phyloP scores from a whole-genome alignment of 805 yeast genomes.

The Barnettozyma vustinii region DNA sequence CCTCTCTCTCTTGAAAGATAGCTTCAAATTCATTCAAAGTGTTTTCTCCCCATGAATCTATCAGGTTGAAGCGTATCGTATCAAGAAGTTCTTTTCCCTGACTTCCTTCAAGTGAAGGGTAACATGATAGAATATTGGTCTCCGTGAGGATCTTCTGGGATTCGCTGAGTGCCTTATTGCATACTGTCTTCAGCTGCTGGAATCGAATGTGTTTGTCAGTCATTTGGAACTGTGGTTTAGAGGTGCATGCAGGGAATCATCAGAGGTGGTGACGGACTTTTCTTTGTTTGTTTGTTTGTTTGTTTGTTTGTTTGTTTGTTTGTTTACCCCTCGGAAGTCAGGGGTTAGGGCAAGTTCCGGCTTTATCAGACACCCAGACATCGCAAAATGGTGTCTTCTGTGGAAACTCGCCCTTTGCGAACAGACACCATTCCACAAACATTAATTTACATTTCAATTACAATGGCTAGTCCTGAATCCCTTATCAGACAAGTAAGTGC shows the following conservation, averaged over 20 bases:
- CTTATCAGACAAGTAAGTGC: slow-evolving; percentile 34
- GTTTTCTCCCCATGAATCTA: slow-evolving; percentile 39
- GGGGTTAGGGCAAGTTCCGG: not conserved
- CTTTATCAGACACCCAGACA: not conserved
- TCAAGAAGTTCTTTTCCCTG: slow-evolving; percentile 39
- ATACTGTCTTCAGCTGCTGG: slow-evolving; percentile 41
- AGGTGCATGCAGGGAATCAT: not conserved
- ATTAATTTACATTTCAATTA: not conserved
- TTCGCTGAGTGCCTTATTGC: slow-evolving; percentile 46
- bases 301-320: slow-evolving; percentile 6
- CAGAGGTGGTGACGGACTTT: not conserved
- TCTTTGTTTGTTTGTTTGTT: slow-evolving; percentile 8
- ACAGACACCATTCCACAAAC: not conserved
- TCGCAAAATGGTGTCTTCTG: not conserved
- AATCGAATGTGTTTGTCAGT: slow-evolving; percentile 31
- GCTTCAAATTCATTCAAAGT: slow-evolving; percentile 43
- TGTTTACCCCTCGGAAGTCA: not conserved
- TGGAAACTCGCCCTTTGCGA: not conserved
- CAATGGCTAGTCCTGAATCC: slow-evolving; percentile 22
- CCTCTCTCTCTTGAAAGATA: slow-evolving; percentile 41
- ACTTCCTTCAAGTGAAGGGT: slow-evolving; percentile 41
- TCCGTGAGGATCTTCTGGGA: slow-evolving; percentile 42
- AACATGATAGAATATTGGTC: slow-evolving; percentile 45
- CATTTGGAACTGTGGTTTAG: slow-evolving; percentile 4
- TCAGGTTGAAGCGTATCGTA: slow-evolving; percentile 42